These are phyloP conservation scores for Cylindrodendrum hubeiense DNA, from an alignment of 2,329 filamentous ascomycete species.

Conservation along the genomic window DNA sequence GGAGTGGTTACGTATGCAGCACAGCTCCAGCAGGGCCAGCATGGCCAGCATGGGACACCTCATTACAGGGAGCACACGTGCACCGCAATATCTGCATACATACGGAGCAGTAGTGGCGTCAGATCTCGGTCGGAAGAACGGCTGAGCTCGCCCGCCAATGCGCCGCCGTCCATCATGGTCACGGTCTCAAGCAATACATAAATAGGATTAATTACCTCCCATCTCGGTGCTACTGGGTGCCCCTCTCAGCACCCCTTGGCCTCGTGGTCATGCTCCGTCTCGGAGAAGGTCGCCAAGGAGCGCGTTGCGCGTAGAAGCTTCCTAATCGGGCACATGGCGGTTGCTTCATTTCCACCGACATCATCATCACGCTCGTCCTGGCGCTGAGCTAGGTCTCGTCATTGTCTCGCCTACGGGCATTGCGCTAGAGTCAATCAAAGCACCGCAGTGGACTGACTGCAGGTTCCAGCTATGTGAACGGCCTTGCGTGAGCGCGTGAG, in stretches of 20 bases:
- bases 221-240: constrained; percentile 9
- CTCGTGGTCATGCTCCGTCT: constrained; percentile 30
- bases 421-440: constrained; percentile 8
- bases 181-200: constrained; percentile 4
- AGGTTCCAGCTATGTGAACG: constrained; percentile 4
- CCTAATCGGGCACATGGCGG: constrained; percentile 32
- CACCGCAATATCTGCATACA: neutral
- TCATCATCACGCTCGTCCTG: constrained; percentile 26
- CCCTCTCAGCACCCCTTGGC: constrained; percentile 11
- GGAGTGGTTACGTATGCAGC: neutral
- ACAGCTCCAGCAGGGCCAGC: neutral
- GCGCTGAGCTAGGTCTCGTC: constrained; percentile 13
- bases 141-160: constrained; percentile 8
- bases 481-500: too few species aligned
- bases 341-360: constrained; percentile 45
- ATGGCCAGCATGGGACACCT: too few species aligned
- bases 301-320: constrained; percentile 34
- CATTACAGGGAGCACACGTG: neutral
- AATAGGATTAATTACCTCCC: constrained; percentile 2
- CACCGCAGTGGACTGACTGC: neutral
- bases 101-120: neutral
- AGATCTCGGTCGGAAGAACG: constrained; percentile 1
- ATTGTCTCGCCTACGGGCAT: constrained; percentile 1
- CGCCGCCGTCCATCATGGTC: too few species aligned
- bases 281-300: constrained; percentile 1